Conservation (phyloP, 2,329 filamentous ascomycete genomes). For the Cladosporium austrohemisphaericum region DNA sequence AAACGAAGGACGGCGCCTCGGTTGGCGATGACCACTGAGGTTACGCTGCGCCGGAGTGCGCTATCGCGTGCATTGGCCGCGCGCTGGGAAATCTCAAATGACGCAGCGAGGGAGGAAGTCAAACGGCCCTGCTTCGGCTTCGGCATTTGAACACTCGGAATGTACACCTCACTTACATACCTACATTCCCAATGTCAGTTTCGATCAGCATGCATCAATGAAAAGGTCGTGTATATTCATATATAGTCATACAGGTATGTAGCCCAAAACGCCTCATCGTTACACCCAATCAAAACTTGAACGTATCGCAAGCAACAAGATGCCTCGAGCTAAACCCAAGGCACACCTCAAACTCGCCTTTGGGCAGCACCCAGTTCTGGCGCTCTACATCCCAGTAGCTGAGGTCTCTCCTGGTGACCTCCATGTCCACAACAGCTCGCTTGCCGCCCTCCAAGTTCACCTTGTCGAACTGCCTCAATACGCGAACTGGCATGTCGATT, state of each 20-base stretch:
- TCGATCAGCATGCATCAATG: no score
- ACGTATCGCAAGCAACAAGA: constrained; percentile 6
- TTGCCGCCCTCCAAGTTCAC: constrained; percentile 29
- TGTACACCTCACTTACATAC: no score
- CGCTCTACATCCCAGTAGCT: constrained; percentile 35
- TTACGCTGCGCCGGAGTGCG: no score
- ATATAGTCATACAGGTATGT: no score
- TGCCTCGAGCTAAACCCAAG: constrained; percentile 31
- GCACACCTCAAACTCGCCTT: constrained; percentile 29
- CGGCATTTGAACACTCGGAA: no score
- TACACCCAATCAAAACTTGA: constrained; percentile 1
- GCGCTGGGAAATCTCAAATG: no score
- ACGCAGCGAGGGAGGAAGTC: no score
- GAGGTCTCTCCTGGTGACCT: constrained; percentile 33
- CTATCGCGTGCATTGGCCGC: constrained; percentile 5
- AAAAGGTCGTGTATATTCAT: no score
- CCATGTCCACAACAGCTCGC: constrained; percentile 23
- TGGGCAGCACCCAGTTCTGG: constrained; percentile 36
- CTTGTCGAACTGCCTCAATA: constrained; percentile 46
- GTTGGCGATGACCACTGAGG: constrained; percentile 1
- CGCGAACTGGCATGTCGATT: constrained; percentile 44
- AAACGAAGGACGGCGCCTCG: no score
- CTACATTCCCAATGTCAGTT: no score
- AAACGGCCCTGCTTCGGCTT: no score
- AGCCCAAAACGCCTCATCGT: neutral